Base-by-base conservation (phyloP, 1,284 basidiomycete species). In the Cutaneotrichosporon spelunceum region DNA sequence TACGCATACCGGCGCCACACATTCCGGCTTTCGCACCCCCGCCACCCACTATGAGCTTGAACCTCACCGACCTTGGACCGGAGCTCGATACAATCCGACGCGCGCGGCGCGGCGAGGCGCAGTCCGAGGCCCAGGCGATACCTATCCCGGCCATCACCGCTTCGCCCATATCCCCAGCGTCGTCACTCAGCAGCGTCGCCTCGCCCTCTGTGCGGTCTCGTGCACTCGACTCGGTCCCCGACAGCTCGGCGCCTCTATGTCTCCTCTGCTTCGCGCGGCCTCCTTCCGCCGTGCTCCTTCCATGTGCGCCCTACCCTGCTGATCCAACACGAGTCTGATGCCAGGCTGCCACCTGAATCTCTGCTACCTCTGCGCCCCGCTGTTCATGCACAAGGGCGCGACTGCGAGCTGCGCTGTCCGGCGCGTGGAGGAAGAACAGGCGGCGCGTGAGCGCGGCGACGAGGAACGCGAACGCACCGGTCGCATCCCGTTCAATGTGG, bases 261-360 rank as follows among this genome's bases (percentile, higher is more conserved):
- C 60, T 75, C 13, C 62, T 75, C 6, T 75, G 73, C 64, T 62
- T 73, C 19, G 53, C 62, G 4, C 61, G 73, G 59, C 61, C 71
- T 9, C 73, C 73, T 3, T 65, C 68, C 11, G 73, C 73, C 1
- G 72, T 75, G 0, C 59, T 75, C 0, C 62, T 75, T 13, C 73
- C 73, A 23, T 75, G 73, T 75, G 45, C 59, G 73, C 64, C 16
- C 27, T n/a, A n/a, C 50, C 24, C 10, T 52, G 13, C 16, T 21
- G 16, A 33, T 16, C 47, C 39, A 23, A 48, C 56, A 0, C 24
- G 64, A 73, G 73, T 16, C 47, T 45, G 27, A 48, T 53, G 0
- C 24, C 65, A 73, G 73, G 73, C 61, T 73, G 70, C 56, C 73
- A 75, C 58, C 64, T 75, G 26, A 73, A 75, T 56, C 65, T 75